Conservation (phyloP, 2,329 filamentous ascomycete species). For the Bipolaris sorokiniana region DNA sequence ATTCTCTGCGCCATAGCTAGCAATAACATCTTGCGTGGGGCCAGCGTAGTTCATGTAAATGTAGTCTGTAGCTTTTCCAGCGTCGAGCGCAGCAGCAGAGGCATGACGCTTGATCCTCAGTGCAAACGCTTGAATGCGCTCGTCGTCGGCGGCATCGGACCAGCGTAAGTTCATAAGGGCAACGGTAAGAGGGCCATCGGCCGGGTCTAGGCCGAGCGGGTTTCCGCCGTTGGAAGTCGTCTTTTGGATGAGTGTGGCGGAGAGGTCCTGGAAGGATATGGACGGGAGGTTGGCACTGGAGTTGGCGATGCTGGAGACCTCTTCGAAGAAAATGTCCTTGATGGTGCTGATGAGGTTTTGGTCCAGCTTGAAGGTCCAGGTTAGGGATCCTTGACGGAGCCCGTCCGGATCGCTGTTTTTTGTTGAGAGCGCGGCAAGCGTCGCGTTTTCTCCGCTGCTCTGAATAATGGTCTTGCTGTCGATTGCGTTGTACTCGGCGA, state of each 20-base stretch:
- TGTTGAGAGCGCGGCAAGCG: constrained; percentile 27
- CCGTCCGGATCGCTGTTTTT: constrained; percentile 5
- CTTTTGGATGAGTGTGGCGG: constrained; percentile 26
- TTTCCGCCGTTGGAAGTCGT: constrained; percentile 37
- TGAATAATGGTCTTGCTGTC: constrained; percentile 7
- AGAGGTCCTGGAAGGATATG: constrained; percentile 37
- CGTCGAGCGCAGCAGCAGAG: constrained; percentile 10
- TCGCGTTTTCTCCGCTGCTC: constrained; percentile 27
- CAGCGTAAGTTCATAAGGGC: constrained; percentile 27
- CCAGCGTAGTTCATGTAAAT: constrained; percentile 58
- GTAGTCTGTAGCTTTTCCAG: constrained; percentile 20
- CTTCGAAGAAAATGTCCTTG: constrained; percentile 33
- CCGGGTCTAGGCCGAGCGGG: constrained; percentile 34
- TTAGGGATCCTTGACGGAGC: constrained; percentile 37
- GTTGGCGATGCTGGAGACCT: constrained; percentile 26
- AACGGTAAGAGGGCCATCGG: constrained; percentile 30
- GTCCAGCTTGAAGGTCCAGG: constrained; percentile 36
- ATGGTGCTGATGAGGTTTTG: constrained; percentile 24
- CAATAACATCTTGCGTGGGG: constrained; percentile 51
- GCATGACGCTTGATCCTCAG: constrained; percentile 22
- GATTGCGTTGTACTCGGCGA: constrained; percentile 37
- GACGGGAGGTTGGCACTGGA: constrained; percentile 26
- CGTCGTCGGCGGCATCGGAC: constrained; percentile 31
- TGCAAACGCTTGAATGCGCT: constrained; percentile 25
- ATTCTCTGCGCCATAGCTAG: constrained; percentile 52